Evolutionary conservation across 495 filamentous ascomycete genomes (phyloP).

Genomic region (Lichina pygmaea): DNA sequence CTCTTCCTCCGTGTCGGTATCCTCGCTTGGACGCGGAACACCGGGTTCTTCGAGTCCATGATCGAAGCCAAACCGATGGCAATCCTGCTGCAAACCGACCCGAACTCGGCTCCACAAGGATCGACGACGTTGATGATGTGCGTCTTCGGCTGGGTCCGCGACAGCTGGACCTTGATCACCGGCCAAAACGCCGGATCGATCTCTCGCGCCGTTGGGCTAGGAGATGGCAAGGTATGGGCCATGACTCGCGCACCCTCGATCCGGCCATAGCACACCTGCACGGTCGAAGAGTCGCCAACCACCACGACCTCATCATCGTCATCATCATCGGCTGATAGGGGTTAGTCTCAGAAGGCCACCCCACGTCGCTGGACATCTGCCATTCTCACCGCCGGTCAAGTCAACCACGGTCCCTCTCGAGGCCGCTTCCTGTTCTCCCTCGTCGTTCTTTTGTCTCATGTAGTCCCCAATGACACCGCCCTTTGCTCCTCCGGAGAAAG

Average conservation of each 20-base stretch:
- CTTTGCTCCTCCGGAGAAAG: constrained; percentile 19
- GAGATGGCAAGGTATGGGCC: constrained; percentile 33
- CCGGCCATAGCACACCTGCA: constrained; percentile 69
- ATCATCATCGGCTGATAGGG: background rate
- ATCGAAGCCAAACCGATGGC: constrained; percentile 39
- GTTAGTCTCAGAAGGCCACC: background rate
- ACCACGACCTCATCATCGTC: constrained; percentile 24
- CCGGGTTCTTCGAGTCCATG: constrained; percentile 31
- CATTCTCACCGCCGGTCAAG: constrained; percentile 26
- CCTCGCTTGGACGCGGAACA: constrained; percentile 36
- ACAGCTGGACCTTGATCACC: constrained; percentile 39
- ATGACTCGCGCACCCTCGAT: constrained; percentile 42
- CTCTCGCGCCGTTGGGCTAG: constrained; percentile 28
- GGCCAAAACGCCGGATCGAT: constrained; percentile 33
- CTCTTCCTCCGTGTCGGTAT: constrained; percentile 32
- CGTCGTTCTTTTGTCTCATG: constrained; percentile 25
- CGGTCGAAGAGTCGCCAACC: constrained; percentile 15
- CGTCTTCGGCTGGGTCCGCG: constrained; percentile 22
- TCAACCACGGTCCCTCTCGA: constrained; percentile 25
- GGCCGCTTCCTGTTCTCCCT: constrained; percentile 16
- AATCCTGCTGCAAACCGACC: constrained; percentile 41
- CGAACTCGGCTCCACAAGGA: constrained; percentile 39
- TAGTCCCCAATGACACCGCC: constrained; percentile 33
- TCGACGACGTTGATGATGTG: constrained; percentile 42
- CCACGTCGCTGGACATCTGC: background rate